A percentile compares a stretch with the other conserved stretches of the same genome.
These are phyloP conservation scores for Linderniella brevidens DNA, from an alignment of 257 asterid genomes.

Conservation along the genomic window DNA sequence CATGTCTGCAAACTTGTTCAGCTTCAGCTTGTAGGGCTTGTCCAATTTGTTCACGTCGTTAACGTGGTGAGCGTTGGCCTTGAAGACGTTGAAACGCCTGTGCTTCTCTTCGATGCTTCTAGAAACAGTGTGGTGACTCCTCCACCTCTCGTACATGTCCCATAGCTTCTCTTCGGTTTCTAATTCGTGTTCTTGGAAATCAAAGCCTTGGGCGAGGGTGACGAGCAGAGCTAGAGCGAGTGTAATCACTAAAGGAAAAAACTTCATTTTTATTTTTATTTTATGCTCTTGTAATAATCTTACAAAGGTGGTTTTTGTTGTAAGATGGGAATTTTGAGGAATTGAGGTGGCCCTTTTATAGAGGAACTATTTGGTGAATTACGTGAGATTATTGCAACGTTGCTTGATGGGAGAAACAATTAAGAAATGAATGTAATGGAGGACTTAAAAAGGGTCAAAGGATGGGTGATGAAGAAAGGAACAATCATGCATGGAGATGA, in stretches of 20 bases:
- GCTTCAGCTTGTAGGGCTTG: conserved; percentile 60
- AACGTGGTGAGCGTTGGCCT: conserved; percentile 47
- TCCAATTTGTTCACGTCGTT: conserved; percentile 49
- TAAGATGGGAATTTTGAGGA: conserved; percentile 10
- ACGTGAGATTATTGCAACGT: too few relatives aligned
- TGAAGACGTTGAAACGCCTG: conserved; percentile 58
- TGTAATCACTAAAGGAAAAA: conserved; percentile 11
- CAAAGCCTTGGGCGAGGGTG: conserved; percentile 31
- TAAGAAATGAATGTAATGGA: too few relatives aligned
- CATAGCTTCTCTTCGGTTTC: conserved; percentile 65
- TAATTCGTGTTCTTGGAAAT: conserved; percentile 53
- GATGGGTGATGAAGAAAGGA: conserved; percentile 16
- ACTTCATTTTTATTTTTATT: conserved; percentile 23
- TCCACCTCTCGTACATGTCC: conserved; percentile 78
- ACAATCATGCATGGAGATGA: conserved; percentile 9
- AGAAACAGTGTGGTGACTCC: conserved; percentile 71
- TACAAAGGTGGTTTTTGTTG: conserved; percentile 3
- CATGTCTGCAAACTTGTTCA: conserved; percentile 81
- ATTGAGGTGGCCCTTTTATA: conserved; percentile 27
- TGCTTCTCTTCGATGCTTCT: conserved; percentile 50
- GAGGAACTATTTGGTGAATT: conserved; percentile 10
- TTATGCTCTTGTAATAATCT: not conserved
- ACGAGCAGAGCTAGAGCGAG: conserved; percentile 27
- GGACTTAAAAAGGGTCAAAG: too few relatives aligned
- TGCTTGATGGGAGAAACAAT: too few relatives aligned